These are phyloP conservation scores for Fusarium sororula DNA, from an alignment of 2,329 filamentous ascomycete genomes.

Conservation along the genomic window DNA sequence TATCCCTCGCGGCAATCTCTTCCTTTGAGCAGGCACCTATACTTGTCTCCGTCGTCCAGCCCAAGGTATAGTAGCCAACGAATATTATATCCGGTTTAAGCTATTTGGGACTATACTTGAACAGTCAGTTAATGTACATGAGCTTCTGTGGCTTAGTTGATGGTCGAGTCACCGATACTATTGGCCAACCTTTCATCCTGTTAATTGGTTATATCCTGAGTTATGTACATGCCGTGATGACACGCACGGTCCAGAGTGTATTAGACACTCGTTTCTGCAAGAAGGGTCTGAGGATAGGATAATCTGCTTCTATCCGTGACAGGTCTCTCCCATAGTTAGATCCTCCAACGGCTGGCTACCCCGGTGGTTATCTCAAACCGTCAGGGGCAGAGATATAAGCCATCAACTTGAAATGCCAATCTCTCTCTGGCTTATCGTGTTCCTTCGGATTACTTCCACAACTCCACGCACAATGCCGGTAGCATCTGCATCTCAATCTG, in stretches of 20 bases:
- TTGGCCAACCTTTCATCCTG: not conserved
- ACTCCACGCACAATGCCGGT: slow-evolving; percentile 2
- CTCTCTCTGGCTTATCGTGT: not conserved
- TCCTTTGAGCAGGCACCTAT: not conserved
- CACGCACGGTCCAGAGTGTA: not conserved
- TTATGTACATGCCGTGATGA: not conserved
- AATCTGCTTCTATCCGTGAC: not conserved
- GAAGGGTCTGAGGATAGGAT: not conserved
- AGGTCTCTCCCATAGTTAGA: not conserved
- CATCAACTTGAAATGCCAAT: not conserved
- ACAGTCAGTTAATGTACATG: not conserved
- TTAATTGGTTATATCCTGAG: not conserved
- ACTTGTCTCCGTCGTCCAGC: not conserved
- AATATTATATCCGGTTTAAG: not conserved
- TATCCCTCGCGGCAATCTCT: not conserved
- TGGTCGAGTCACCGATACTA: not conserved
- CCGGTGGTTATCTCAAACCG: not conserved
- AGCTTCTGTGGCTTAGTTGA: not conserved
- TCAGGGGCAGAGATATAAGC: not conserved
- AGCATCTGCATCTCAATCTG: slow-evolving; percentile 5
- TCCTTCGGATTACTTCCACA: not conserved
- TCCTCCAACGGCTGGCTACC: not conserved
- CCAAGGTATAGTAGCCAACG: too few species aligned
- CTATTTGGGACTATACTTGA: not conserved
- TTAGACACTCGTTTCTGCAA: not conserved